Percentiles rank a stretch among this genome's conserved stretches.
These are phyloP conservation scores for Colletotrichum eremochloae DNA, from an alignment of 2,329 filamentous ascomycete genomes.

Conservation along the genomic window DNA sequence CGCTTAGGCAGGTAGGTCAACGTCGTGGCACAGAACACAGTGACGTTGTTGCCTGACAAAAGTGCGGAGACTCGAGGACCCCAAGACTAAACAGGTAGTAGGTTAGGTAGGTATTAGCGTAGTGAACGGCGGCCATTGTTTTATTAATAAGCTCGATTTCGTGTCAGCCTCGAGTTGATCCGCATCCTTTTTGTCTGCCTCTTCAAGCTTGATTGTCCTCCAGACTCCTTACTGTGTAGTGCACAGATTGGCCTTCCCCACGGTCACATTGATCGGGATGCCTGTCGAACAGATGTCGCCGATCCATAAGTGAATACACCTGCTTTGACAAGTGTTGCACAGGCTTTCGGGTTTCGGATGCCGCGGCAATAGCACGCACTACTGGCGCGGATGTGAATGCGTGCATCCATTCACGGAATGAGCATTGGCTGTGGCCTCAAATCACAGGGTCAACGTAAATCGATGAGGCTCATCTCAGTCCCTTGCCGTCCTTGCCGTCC, in stretches of 20 bases:
- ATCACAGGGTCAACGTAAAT: neutral
- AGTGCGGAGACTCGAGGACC: slow-evolving; percentile 25
- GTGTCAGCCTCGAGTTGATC: slow-evolving; percentile 29
- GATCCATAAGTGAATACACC: neutral
- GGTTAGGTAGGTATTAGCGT: neutral
- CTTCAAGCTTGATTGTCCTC: slow-evolving; percentile 9
- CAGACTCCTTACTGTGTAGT: slow-evolving; percentile 4
- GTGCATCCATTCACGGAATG: neutral
- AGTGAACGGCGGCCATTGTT: neutral
- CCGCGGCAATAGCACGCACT: too few species aligned
- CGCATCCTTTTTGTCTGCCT: slow-evolving; percentile 15
- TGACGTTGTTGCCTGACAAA: slow-evolving; percentile 28
- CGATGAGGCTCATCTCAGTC: slow-evolving; percentile 2
- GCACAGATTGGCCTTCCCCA: neutral
- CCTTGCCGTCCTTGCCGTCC: neutral
- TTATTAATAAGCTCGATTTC: slow-evolving; percentile 25
- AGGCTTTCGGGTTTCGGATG: neutral
- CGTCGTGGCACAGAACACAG: slow-evolving; percentile 11
- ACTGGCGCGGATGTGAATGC: neutral
- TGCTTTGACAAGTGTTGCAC: neutral
- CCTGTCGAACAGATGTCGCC: neutral
- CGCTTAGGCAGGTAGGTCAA: slow-evolving; percentile 23
- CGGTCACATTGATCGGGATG: neutral
- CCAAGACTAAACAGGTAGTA: neutral
- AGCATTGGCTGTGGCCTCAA: neutral